Base-by-base conservation (phyloP, 2,329 filamentous ascomycete species). In the Neobulgaria alba region DNA sequence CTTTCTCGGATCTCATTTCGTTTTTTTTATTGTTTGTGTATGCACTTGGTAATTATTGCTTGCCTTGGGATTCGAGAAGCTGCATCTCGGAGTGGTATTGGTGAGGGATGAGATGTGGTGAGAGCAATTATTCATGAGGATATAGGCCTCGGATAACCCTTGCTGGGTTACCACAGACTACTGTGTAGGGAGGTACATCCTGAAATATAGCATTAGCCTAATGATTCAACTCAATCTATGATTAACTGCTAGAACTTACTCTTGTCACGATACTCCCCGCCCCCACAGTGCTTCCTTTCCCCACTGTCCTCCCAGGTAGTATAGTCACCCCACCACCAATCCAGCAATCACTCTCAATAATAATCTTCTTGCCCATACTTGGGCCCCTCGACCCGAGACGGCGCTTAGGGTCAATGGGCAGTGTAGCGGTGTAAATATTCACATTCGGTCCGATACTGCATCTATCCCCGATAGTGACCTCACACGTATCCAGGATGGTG, bases 401-500 rank as follows among this genome's bases (percentile, higher is more conserved):
- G 48, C 75, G 72, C 59, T 82, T 78, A 19, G 82, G 77, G 58
- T 93, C 86, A 10, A 80, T 78, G 31, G 79, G 78, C 36, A 83
- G 71, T 31, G 78, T 82, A 23, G 81, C 77, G 12, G 84, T 88
- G 57, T 87, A 85, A 51, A 96, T 84, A 49, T 79, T 90, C 42
- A 95, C 90, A 52, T 89, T 86, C 1, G 86, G 84, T 2, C 87
- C 87, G 49, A 89, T 81, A 57, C 82, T 74, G 38, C 77, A 79
- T 43, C 85, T 77, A 46, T 85, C 77, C 2, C 89, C 89, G 55
- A 96, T 88, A 34, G 70, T 78, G 45, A 96, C 83, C 48, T 80
- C 73, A 58, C 81, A 84, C n/a, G 88, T 81, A 59, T 98, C 92
- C 41, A 89, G 77, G 57, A 96, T 82, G 18, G 79, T 81, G 62